Evolutionary conservation across 208 protist species (phyloP).

Genomic region (Crithidia expoeki): DNA sequence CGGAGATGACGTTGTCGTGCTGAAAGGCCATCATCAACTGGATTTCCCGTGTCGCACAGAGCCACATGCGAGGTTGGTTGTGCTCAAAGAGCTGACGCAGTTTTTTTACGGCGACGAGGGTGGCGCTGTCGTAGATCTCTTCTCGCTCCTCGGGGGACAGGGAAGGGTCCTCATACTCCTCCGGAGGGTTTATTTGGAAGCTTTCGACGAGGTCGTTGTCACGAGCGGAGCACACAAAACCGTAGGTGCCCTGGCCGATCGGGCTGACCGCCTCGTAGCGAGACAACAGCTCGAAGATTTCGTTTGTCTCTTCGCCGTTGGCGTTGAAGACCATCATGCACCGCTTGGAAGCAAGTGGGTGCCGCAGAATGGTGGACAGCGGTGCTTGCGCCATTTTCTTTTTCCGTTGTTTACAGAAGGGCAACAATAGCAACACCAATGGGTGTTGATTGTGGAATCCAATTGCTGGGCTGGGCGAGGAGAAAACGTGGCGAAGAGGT

Average conservation of each 20-base stretch:
- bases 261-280: constrained; percentile 72
- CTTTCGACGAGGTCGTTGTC: constrained; percentile 71
- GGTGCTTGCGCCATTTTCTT: constrained; percentile 24
- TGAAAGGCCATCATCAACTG: constrained; percentile 86
- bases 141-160: constrained; percentile 51
- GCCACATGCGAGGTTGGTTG: constrained; percentile 84
- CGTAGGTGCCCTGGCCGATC: constrained; percentile 78
- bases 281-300: constrained; percentile 82
- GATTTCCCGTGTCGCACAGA: constrained; percentile 83
- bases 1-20: constrained; percentile 84
- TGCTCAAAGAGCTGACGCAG: constrained; percentile 72
- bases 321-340: constrained; percentile 67
- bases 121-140: constrained; percentile 63
- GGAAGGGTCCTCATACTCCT: constrained; percentile 48
- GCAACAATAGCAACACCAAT: no score
- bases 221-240: constrained; percentile 75
- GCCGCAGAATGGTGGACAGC: constrained; percentile 53
- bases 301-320: constrained; percentile 51
- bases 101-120: constrained; percentile 85
- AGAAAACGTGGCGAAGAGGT: no score
- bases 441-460: no score
- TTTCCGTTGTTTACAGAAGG: not conserved
- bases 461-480: no score
- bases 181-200: constrained; percentile 47
- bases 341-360: constrained; percentile 79